phyloP scores from a whole-genome alignment of 306 rosid species.

The Betula pendula region DNA sequence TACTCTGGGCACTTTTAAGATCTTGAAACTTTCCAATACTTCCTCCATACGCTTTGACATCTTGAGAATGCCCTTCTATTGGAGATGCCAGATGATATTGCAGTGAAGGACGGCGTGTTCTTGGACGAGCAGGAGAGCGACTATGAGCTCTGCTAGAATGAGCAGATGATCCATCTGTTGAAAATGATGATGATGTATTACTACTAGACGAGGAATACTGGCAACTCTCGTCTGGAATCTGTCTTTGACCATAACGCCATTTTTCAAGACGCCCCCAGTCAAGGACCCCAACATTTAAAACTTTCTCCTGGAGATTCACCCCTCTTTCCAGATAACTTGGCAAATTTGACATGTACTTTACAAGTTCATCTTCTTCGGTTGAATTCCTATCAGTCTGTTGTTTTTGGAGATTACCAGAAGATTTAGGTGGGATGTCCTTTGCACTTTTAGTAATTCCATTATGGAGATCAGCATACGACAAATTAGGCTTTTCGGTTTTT shows the following conservation, averaged over 20 bases:
- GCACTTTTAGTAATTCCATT: slow-evolving; percentile 42
- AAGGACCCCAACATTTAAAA: slow-evolving; percentile 89
- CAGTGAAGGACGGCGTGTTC: slow-evolving; percentile 46
- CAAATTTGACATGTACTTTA: slow-evolving; percentile 81
- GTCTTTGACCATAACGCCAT: slow-evolving; percentile 64
- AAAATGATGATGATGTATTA: slow-evolving; percentile 51
- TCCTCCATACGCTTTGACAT: slow-evolving; percentile 39
- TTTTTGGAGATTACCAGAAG: slow-evolving; percentile 39
- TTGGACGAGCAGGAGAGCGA: slow-evolving; percentile 56
- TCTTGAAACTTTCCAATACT: slow-evolving; percentile 39
- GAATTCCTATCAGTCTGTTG: slow-evolving; percentile 41
- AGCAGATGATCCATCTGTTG: slow-evolving; percentile 53
- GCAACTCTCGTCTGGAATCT: slow-evolving; percentile 41
- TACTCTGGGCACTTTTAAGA: slow-evolving; percentile 25
- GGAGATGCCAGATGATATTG: slow-evolving; percentile 53
- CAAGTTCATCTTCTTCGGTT: slow-evolving; percentile 71
- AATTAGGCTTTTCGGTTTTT: slow-evolving; percentile 41
- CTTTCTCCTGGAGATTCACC: slow-evolving; percentile 58
- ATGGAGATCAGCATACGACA: slow-evolving; percentile 65
- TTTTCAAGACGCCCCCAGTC: slow-evolving; percentile 83
- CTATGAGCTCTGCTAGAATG: slow-evolving; percentile 48
- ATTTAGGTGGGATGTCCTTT: slow-evolving; percentile 35
- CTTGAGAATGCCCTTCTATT: slow-evolving; percentile 34
- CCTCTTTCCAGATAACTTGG: slow-evolving; percentile 87
- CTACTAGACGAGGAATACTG: slow-evolving; percentile 51